Percentiles rank a stretch among this genome's conserved stretches.
phyloP scores from a whole-genome alignment of 2,329 filamentous ascomycete species.

The Fusarium sp. region DNA sequence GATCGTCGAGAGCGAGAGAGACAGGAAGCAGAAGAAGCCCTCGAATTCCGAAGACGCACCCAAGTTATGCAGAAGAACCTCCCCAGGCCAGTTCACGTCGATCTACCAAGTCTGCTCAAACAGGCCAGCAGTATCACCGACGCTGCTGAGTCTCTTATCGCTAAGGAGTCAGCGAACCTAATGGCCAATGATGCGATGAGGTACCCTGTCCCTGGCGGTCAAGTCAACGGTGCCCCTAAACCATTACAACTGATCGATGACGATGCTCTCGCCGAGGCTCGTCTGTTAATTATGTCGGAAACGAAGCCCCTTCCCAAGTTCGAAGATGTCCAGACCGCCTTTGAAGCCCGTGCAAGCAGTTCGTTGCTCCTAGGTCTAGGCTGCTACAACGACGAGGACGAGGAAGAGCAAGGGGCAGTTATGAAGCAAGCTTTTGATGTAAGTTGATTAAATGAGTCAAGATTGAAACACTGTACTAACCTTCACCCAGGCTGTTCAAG shows the following conservation, averaged over 20 bases:
- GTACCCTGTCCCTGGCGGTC: constrained; percentile 77
- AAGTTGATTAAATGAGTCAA: constrained; percentile 52
- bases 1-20: constrained; percentile 83
- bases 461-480: constrained; percentile 27
- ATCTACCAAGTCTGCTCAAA: constrained; percentile 76
- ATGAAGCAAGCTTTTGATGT: constrained; percentile 82
- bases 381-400: constrained; percentile 83
- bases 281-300: constrained; percentile 81
- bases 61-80: constrained; percentile 90
- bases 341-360: constrained; percentile 65
- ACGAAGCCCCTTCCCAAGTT: constrained; percentile 63
- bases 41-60: constrained; percentile 85
- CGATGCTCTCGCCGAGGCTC: constrained; percentile 77
- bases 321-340: constrained; percentile 66
- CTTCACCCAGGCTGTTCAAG: constrained; percentile 71
- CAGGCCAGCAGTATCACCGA: constrained; percentile 71
- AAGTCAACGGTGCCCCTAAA: constrained; percentile 71
- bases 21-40: constrained; percentile 77
- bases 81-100: constrained; percentile 80
- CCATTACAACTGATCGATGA: constrained; percentile 77
- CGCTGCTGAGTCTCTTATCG: constrained; percentile 76
- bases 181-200: constrained; percentile 85
- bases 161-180: constrained; percentile 80
- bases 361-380: constrained; percentile 81
- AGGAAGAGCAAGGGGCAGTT: constrained; percentile 73